Percentiles rank a stretch among this genome's conserved stretches.
Evolutionary conservation across 768 basidiomycete species (phyloP).

Genomic region (Boletus barrowsii): DNA sequence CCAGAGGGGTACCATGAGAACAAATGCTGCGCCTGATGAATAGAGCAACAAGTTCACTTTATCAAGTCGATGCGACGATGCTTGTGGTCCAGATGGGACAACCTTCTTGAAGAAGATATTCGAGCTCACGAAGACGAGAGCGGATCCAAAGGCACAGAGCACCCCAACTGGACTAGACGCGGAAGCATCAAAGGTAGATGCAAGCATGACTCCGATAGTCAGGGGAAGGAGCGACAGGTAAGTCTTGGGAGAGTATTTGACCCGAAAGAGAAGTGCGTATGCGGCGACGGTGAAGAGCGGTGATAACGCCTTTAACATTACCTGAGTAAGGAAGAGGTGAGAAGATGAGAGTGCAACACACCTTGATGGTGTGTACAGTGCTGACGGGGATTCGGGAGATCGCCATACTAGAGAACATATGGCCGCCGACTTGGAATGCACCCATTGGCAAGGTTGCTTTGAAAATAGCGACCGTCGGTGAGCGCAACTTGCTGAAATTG

Average conservation of each 20-base stretch:
- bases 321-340: conserved; percentile 1
- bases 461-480: conserved; percentile 71
- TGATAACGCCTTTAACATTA: conserved; percentile 72
- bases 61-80: conserved; percentile 77
- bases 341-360: conserved; percentile 31
- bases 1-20: conserved; percentile 97
- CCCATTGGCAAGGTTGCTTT: conserved; percentile 90
- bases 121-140: conserved; percentile 93
- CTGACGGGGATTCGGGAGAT: conserved; percentile 95
- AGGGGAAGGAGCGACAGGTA: conserved; percentile 94
- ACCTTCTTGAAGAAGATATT: conserved; percentile 99
- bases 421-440: conserved; percentile 94
- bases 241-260: conserved; percentile 88
- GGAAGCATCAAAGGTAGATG: conserved; percentile 90
- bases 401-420: conserved; percentile 97
- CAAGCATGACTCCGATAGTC: conserved; percentile 95
- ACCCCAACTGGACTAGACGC: conserved; percentile 83
- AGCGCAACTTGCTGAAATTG: conserved; percentile 63
- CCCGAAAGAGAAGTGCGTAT: conserved; percentile 90
- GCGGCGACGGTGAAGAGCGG: conserved; percentile 96
- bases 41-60: conserved; percentile 96
- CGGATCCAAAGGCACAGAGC: conserved; percentile 95
- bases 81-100: conserved; percentile 63
- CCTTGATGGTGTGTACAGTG: conserved; percentile 99
- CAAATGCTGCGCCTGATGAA: conserved; percentile 90